Conservation (phyloP, 2,329 filamentous ascomycete species). For the Diaporthe aspalathi region DNA sequence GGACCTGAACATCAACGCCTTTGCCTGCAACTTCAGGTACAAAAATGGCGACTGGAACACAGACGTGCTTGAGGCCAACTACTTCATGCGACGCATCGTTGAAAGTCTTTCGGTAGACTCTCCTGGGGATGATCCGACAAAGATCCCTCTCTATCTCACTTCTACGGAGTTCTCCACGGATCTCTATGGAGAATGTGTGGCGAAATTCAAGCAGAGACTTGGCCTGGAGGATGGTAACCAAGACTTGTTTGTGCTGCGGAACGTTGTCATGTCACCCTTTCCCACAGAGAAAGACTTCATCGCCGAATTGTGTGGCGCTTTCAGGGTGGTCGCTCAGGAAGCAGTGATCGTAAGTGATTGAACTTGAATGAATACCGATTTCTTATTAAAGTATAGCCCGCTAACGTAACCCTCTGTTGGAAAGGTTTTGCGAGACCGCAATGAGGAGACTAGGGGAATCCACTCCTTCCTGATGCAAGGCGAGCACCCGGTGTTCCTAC, state of each 20-base stretch:
- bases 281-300: slow-evolving; percentile 55
- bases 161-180: slow-evolving; percentile 55
- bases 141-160: slow-evolving; percentile 57
- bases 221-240: slow-evolving; percentile 48
- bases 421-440: slow-evolving; percentile 49
- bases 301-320: slow-evolving; percentile 48
- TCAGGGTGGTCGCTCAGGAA: slow-evolving; percentile 47
- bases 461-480: slow-evolving; percentile 55
- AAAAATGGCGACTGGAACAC: slow-evolving; percentile 53
- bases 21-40: slow-evolving; percentile 57
- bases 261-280: slow-evolving; percentile 61
- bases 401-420: not conserved
- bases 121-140: slow-evolving; percentile 52
- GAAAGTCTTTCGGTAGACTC: slow-evolving; percentile 55
- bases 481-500: slow-evolving; percentile 47
- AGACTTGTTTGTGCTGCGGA: slow-evolving; percentile 57
- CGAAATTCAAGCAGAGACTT: slow-evolving; percentile 56
- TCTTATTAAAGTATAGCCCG: not conserved
- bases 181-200: slow-evolving; percentile 55
- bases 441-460: slow-evolving; percentile 48
- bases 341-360: slow-evolving; percentile 42
- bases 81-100: slow-evolving; percentile 58
- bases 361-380: rapidly evolving
- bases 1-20: slow-evolving; percentile 61
- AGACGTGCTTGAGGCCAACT: slow-evolving; percentile 60